phyloP scores from a whole-genome alignment of 306 rosid species.

The Castanea crenata region DNA sequence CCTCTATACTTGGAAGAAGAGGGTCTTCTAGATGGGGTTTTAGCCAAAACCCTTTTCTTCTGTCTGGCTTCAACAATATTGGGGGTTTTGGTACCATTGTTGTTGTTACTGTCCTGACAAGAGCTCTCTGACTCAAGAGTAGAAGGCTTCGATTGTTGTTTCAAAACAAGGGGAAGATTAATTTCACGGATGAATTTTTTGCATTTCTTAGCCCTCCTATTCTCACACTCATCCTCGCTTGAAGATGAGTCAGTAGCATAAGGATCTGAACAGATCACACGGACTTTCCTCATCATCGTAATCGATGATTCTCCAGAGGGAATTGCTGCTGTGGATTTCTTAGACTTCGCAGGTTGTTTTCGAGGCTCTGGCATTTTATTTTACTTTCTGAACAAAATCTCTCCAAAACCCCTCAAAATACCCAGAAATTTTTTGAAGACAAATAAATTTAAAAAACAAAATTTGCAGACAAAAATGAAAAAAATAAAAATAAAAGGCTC shows the following conservation, averaged over 20 bases:
- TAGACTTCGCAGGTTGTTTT: slow-evolving; percentile 20
- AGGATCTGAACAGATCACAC: slow-evolving; percentile 59
- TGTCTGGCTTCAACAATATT: background rate
- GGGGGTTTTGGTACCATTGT: slow-evolving; percentile 23
- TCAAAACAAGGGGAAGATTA: slow-evolving; percentile 27
- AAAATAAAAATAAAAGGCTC: background rate
- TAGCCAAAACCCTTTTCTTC: slow-evolving; percentile 31
- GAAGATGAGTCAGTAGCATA: slow-evolving; percentile 79
- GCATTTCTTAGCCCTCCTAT: background rate
- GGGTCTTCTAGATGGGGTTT: slow-evolving; percentile 14
- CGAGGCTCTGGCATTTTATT: slow-evolving; percentile 31
- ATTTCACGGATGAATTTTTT: slow-evolving; percentile 40
- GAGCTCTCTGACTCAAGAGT: slow-evolving; percentile 35
- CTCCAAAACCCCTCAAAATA: slow-evolving; percentile 36
- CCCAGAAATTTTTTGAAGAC: background rate
- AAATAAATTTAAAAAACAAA: background rate
- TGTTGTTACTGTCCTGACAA: slow-evolving; percentile 31
- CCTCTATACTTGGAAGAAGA: slow-evolving; percentile 56
- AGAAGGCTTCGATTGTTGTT: background rate
- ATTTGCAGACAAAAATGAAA: background rate
- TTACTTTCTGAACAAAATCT: slow-evolving; percentile 21
- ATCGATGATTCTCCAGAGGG: slow-evolving; percentile 1
- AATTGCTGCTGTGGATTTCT: background rate
- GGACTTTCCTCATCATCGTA: slow-evolving; percentile 43
- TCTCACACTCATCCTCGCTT: slow-evolving; percentile 53